Evolutionary conservation across 768 basidiomycete species (phyloP), one percentile per base, ranked within the genome.

Genomic region (Naganishia onofrii): DNA sequence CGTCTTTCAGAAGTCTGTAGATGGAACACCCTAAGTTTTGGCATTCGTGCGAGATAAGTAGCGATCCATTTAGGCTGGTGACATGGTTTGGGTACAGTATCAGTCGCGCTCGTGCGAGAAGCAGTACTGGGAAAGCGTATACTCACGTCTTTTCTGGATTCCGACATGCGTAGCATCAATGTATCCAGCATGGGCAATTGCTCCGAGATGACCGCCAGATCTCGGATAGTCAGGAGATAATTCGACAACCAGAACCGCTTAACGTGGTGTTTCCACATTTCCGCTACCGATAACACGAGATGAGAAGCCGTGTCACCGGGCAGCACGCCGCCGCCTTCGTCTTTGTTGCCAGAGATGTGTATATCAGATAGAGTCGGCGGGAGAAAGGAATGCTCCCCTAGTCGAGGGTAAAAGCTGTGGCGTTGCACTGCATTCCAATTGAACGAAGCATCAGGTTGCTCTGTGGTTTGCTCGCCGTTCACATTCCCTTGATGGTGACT

Each of bases 221-320:
- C 70, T 46, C 13, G 34, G 54, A 55, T 36, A 32, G 51, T 66
- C 51, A 66, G 42, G 23, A 48, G 26, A 23, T 60, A 48, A 53
- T 66, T 53, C 15, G 70, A 55, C 54, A 70, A 48, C 70, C 70
- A 70, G 17, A 70, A 56, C 65, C 44, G 66, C 17, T 32, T 57
- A 54, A 54, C 32, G 19, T 53, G 28, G 4, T 8, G 3, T 54
- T 48, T 53, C 48, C 52, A 66, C 48, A 66, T 32, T 13, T 51
- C 31, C 21, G 46, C 65, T 10, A 66, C 52, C 6, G 65, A 23
- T n/a, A 19, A 34, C 13, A 54, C 65, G 48, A 66, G 52, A 34
- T 54, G 65, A 10, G 65, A 29, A 15, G 52, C 29, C 12, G 65
- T 66, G 28, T 54, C 65, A 7, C 48, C 65, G 21, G 65, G 48